Evolutionary conservation across 345 rosid genomes (phyloP).

Genomic region (Salix viminalis): DNA sequence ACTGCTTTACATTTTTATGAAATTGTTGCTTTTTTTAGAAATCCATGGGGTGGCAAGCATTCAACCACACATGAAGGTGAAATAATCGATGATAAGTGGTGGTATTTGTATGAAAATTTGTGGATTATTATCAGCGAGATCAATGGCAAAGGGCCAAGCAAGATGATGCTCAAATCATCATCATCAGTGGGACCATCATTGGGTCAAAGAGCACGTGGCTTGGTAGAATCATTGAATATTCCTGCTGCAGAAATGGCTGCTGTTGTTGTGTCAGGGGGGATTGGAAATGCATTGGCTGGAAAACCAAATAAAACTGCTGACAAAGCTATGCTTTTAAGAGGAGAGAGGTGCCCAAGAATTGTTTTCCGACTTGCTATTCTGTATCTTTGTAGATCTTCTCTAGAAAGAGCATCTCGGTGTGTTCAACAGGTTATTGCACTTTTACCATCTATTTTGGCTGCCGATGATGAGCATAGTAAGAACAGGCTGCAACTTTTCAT

Average conservation of each 20-base stretch:
- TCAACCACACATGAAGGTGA: conserved; percentile 39
- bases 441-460: conserved; percentile 64
- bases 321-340: conserved; percentile 92
- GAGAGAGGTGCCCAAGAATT: conserved; percentile 88
- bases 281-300: conserved; percentile 82
- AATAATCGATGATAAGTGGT: conserved; percentile 59
- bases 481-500: conserved; percentile 81
- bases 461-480: conserved; percentile 93
- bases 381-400: conserved; percentile 74
- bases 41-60: conserved; percentile 36
- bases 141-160: conserved; percentile 82
- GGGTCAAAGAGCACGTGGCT: conserved; percentile 94
- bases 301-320: conserved; percentile 70
- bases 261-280: conserved; percentile 93
- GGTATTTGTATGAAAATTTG: conserved; percentile 81
- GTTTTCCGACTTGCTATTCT: conserved; percentile 75
- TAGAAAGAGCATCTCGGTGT: conserved; percentile 81
- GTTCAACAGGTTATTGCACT: conserved; percentile 79
- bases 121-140: conserved; percentile 76
- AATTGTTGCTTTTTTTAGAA: conserved; percentile 31
- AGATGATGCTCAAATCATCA: conserved; percentile 49
- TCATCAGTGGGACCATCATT: conserved; percentile 63
- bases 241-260: conserved; percentile 99
- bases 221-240: conserved; percentile 89
- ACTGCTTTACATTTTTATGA: conserved; percentile 2